phyloP scores from a whole-genome alignment of 306 rosid species.

The Elaeagnus macrophylla region DNA sequence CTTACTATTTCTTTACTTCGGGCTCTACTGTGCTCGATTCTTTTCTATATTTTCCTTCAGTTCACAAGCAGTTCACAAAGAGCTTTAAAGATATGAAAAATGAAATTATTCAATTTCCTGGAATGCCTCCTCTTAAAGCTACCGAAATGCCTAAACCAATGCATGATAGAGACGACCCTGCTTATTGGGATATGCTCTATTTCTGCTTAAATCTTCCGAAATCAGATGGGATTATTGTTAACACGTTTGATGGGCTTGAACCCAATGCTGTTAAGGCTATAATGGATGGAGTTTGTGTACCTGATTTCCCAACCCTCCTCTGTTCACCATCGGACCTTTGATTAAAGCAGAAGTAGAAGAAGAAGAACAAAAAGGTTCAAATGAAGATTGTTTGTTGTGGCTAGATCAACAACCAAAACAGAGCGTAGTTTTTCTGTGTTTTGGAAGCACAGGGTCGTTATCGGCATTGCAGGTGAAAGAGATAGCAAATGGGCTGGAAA shows the following conservation, averaged over 20 bases:
- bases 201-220: slow-evolving; percentile 7
- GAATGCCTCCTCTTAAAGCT: slow-evolving; percentile 12
- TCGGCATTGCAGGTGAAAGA: slow-evolving; percentile 13
- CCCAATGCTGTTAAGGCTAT: slow-evolving; percentile 6
- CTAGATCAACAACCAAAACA: slow-evolving; percentile 17
- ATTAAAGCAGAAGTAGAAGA: neutral
- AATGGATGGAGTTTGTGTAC: slow-evolving; percentile 7
- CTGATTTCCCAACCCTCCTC: slow-evolving; percentile 7
- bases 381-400: slow-evolving; percentile 11
- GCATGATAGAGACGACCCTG: neutral
- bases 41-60: slow-evolving; percentile 5
- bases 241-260: slow-evolving; percentile 16
- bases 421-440: slow-evolving; percentile 21
- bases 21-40: slow-evolving; percentile 12
- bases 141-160: slow-evolving; percentile 1
- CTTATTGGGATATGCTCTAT: neutral
- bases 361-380: neutral
- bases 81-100: slow-evolving; percentile 16
- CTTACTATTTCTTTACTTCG: slow-evolving; percentile 13
- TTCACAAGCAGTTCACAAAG: slow-evolving; percentile 2
- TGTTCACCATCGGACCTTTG: slow-evolving; percentile 17
- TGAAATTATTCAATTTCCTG: slow-evolving; percentile 4
- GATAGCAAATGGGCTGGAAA: slow-evolving; percentile 21
- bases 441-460: slow-evolving; percentile 22
- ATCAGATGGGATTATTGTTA: slow-evolving; percentile 14